Conservation (phyloP, 2,329 filamentous ascomycete species). For the Monilinia laxa region DNA sequence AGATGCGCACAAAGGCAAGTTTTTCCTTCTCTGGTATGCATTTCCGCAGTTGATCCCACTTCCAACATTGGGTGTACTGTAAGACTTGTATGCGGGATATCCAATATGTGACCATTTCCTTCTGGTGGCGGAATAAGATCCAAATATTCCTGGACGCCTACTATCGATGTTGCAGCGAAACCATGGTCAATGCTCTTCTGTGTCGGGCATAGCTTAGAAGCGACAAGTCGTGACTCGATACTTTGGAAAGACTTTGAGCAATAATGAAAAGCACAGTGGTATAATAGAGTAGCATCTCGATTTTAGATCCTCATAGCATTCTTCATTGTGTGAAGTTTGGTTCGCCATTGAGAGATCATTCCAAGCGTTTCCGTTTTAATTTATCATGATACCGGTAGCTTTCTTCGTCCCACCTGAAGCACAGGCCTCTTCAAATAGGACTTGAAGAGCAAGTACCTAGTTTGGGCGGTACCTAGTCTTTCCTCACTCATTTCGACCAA, state of each 20-base stretch:
- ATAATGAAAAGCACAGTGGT: too few relatives aligned
- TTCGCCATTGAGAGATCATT: background rate
- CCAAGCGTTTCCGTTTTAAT: background rate
- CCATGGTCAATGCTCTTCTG: background rate
- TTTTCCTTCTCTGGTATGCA: background rate
- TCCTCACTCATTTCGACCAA: slow-evolving; percentile 30
- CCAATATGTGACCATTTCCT: background rate
- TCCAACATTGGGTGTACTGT: background rate
- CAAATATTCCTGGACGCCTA: background rate
- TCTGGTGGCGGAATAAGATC: background rate
- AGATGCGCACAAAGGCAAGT: background rate
- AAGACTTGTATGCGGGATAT: background rate
- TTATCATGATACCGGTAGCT: background rate
- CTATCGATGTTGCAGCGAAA: background rate
- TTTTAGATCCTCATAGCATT: too few relatives aligned
- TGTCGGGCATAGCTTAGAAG: too few relatives aligned
- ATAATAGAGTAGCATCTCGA: too few relatives aligned
- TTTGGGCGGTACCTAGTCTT: slow-evolving; percentile 30
- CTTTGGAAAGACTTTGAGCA: too few relatives aligned
- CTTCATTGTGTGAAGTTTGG: background rate
- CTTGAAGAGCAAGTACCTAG: slow-evolving; percentile 32
- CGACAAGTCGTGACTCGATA: too few relatives aligned
- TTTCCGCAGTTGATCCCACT: background rate
- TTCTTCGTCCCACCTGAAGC: background rate
- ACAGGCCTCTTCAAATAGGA: slow-evolving; percentile 14